Evolutionary conservation across 2,329 filamentous ascomycete species (phyloP).

Genomic region (Calonectria hawksworthii): DNA sequence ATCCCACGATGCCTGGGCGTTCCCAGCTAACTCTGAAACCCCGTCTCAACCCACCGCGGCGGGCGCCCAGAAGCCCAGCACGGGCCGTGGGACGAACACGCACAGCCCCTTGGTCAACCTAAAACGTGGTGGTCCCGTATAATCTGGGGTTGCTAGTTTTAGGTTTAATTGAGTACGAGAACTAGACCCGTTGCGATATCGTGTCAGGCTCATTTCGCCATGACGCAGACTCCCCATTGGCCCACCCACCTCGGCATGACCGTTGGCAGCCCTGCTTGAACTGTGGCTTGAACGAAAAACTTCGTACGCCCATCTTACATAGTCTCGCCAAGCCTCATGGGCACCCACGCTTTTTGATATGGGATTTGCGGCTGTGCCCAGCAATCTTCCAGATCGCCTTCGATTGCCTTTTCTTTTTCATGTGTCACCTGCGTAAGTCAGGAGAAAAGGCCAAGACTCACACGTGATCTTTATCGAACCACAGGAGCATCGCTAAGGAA

Average conservation of each 20-base stretch:
- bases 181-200: background rate
- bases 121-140: background rate
- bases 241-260: background rate
- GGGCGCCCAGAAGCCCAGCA: background rate
- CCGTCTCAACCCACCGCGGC: background rate
- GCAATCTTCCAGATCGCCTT: background rate
- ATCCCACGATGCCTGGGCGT: background rate
- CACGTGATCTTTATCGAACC: background rate
- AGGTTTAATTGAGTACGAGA: background rate
- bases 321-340: background rate
- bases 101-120: background rate
- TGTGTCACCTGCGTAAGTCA: background rate
- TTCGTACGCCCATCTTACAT: background rate
- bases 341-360: background rate
- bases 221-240: background rate
- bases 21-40: background rate
- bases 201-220: background rate
- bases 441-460: background rate
- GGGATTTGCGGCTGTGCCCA: background rate
- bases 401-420: background rate
- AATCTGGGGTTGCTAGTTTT: background rate
- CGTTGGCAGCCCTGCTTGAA: background rate
- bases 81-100: background rate
- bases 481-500: background rate
- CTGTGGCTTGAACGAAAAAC: background rate